Evolutionary conservation across 2,329 filamentous ascomycete genomes (phyloP), one percentile per base, ranked within the genome.

Genomic region (Pseudogymnoascus sp.): DNA sequence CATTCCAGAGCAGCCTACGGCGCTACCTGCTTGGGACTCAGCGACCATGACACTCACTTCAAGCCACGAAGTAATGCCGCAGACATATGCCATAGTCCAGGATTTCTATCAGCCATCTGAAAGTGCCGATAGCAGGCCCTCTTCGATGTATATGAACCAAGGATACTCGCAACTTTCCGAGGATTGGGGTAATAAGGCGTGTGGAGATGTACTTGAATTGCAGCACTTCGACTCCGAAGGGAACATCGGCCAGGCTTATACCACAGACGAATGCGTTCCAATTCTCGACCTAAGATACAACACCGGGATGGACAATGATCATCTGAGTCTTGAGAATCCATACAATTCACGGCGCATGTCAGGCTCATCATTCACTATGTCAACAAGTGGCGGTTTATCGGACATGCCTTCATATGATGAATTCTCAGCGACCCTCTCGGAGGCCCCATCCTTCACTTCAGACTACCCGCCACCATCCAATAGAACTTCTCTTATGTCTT

Each of bases 401-500:
- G 87, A 90, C 68, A 84, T 89, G 72, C 81, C 85, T 59, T 85
- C 85, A 3, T 90, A 88, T 71, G 87, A 91, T 63, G 87, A 91
- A 66, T 84, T 88, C 70, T 86, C 87, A 14, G 78, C 86, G 23
- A 79, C 83, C 22, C 74, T 87, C 62, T 88, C 87, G 6, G 87
- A 90, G 66, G 84, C 85, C 38, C 82, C 85, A 33, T 88, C 86
- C 11, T 88, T 87, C 73, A 79, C 76, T 66, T 83, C 83, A 6
- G 83, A 86, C 62, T 71, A 69, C 64, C 86, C 87, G 49, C 81
- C 84, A 11, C 82, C 81, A 65, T 87, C 85, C 30, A 87, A 87
- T 74, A 78, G 84, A 63, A 89, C 84, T 72, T 89, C 85, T n/a
- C 74, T 89, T 66, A 88, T 89, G 76, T 85, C 85, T 33, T 85